Conservation (phyloP, 2,329 filamentous ascomycete species). For the Nothopassalora personata region DNA sequence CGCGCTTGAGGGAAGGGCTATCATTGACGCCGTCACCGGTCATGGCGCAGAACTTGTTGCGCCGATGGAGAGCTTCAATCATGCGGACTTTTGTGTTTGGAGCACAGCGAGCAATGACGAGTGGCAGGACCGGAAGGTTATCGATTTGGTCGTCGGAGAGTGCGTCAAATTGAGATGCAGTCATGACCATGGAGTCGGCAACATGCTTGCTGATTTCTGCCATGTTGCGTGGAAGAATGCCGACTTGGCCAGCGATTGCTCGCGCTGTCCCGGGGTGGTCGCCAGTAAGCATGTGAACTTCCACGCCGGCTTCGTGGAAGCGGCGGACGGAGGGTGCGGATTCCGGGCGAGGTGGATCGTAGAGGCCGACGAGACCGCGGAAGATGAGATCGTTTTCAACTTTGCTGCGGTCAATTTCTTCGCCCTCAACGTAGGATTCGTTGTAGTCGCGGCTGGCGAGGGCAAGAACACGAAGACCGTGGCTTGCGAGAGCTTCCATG, state of each 20-base stretch:
- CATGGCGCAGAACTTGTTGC: slow-evolving; percentile 74
- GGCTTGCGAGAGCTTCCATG: slow-evolving; percentile 63
- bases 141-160: slow-evolving; percentile 71
- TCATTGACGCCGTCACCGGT: slow-evolving; percentile 87
- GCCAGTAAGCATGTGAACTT: slow-evolving; percentile 78
- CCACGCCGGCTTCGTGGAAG: slow-evolving; percentile 68
- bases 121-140: slow-evolving; percentile 64
- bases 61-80: slow-evolving; percentile 80
- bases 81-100: slow-evolving; percentile 85
- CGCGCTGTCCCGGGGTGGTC: slow-evolving; percentile 74
- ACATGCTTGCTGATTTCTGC: slow-evolving; percentile 55
- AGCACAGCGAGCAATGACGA: slow-evolving; percentile 78
- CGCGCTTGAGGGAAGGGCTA: slow-evolving; percentile 70
- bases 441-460: slow-evolving; percentile 50
- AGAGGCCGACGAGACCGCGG: slow-evolving; percentile 77
- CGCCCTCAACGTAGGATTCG: slow-evolving; percentile 42
- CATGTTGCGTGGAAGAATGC: slow-evolving; percentile 63
- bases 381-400: slow-evolving; percentile 67
- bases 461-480: slow-evolving; percentile 60
- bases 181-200: slow-evolving; percentile 66
- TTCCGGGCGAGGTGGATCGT: slow-evolving; percentile 78
- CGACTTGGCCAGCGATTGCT: slow-evolving; percentile 72
- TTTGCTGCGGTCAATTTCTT: slow-evolving; percentile 49
- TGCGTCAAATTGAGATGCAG: slow-evolving; percentile 56
- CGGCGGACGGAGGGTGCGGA: slow-evolving; percentile 66